Percentiles rank a stretch among this genome's conserved stretches.
These are phyloP conservation scores for Komagataella phaffii DNA, from an alignment of 805 yeast species.

Conservation along the genomic window DNA sequence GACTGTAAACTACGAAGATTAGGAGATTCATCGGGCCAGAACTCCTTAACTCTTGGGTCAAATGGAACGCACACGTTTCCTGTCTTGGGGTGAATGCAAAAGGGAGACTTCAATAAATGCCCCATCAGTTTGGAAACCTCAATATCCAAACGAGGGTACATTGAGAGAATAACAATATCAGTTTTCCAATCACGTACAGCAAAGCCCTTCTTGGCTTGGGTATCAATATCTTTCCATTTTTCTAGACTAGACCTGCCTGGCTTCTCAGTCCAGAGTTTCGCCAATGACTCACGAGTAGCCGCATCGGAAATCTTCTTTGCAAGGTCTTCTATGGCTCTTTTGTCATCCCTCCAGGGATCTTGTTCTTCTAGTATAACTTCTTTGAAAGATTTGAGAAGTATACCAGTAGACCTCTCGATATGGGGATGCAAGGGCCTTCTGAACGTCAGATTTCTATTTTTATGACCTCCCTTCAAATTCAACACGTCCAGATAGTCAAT, in stretches of 20 bases:
- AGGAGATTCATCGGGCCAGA: slow-evolving; percentile 75
- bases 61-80: slow-evolving; percentile 93
- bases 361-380: slow-evolving; percentile 65
- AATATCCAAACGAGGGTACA: slow-evolving; percentile 87
- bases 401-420: slow-evolving; percentile 58
- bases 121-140: slow-evolving; percentile 84
- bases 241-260: slow-evolving; percentile 38
- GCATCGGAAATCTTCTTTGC: slow-evolving; percentile 52
- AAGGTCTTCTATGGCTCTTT: slow-evolving; percentile 41
- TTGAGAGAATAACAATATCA: slow-evolving; percentile 64
- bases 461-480: slow-evolving; percentile 33
- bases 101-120: slow-evolving; percentile 91
- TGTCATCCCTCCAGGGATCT: slow-evolving; percentile 66
- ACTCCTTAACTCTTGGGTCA: slow-evolving; percentile 36
- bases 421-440: slow-evolving; percentile 87
- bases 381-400: slow-evolving; percentile 50
- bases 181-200: slow-evolving; percentile 56
- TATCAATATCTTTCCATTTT: slow-evolving; percentile 74
- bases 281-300: slow-evolving; percentile 35
- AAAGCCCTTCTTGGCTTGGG: slow-evolving; percentile 27
- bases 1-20: slow-evolving; percentile 48
- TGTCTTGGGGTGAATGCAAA: slow-evolving; percentile 93
- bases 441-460: slow-evolving; percentile 33
- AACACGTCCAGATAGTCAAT: slow-evolving; percentile 77
- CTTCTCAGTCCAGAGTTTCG: slow-evolving; percentile 42